phyloP scores from a whole-genome alignment of 192 early-diverging fungal genomes.

The Mortierella antarctica region DNA sequence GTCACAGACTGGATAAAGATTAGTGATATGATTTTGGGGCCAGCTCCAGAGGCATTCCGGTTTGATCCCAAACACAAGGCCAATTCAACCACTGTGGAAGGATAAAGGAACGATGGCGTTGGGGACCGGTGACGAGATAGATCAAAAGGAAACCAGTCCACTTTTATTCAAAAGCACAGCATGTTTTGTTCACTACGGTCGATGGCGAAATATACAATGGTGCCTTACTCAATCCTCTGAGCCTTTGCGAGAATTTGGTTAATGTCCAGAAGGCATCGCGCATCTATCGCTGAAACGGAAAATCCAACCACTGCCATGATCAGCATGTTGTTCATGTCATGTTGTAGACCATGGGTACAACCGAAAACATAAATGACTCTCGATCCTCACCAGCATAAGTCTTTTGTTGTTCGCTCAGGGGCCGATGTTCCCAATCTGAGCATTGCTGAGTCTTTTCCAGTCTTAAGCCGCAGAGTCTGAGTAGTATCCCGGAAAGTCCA shows the following conservation, averaged over 20 bases:
- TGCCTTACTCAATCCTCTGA: background rate
- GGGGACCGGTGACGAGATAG: background rate
- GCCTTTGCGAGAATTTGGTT: background rate
- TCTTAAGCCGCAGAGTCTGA: background rate
- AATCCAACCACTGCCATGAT: background rate
- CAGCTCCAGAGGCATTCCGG: conserved; percentile 84
- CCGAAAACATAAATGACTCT: background rate
- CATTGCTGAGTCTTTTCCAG: conserved; percentile 2
- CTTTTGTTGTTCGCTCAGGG: background rate
- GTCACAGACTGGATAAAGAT: conserved; percentile 93
- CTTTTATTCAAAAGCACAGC: background rate
- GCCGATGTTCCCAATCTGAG: conserved; percentile 14
- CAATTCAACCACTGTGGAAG: conserved; percentile 69
- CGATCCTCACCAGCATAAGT: background rate
- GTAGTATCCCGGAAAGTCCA: background rate
- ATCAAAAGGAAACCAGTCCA: background rate
- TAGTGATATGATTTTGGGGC: conserved; percentile 91
- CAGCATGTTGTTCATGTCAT: too few species aligned
- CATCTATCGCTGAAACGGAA: background rate
- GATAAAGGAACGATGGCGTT: conserved; percentile 5
- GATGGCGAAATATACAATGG: background rate
- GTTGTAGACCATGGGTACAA: background rate
- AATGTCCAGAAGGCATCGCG: background rate
- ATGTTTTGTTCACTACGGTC: background rate
- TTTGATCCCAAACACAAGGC: conserved; percentile 97